Base-by-base conservation (phyloP, 495 filamentous ascomycete genomes). In the Penicillium arizonense region DNA sequence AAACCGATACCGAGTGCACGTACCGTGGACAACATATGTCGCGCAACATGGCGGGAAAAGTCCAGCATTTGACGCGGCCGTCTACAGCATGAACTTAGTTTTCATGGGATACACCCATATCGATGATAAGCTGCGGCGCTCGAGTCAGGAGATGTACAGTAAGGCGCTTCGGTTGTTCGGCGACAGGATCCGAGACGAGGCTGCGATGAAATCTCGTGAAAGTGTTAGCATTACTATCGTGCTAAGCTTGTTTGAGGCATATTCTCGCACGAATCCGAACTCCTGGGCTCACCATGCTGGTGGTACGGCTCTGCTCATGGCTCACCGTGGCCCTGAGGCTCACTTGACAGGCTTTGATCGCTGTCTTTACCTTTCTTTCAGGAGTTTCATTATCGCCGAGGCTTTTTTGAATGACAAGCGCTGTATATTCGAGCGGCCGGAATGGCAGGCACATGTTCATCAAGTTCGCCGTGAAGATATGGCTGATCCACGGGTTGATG, bases 201-300 rank as follows among this genome's bases (percentile, higher is more conserved):
- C 24, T 8, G 34, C 44, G 14, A 59, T 64, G 35, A 47, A 55
- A 8, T 58, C 57, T 3, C 47, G 59, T 3, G 64, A 70, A 14
- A 70, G 59, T 8, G 47, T 68, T 2, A 61, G 59, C 55, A 67
- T 61, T 21, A 64, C 61, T 4, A 60, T 66, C 16, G 48, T 59
- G 4, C 62, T 70, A 16, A 64, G 59, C 41, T 52, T 69, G 30
- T 69, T 66, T 26, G 67, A 71, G 48, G 43, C 63, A n/a, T 61
- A 66, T 46, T 60, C 59, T 5, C 56, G 62, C 13, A 70, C 68
- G 4, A 44, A 57, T n/a, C 43, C 55, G 13, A 47, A 64, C 35
- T 62, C 66, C 1, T 73, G 65, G 64, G 55, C 68, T 5, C 56
- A 56, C 28, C 68, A 71, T 54, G 66, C 70, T 16, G 61, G 59